Evolutionary conservation across 2,329 filamentous ascomycete species (phyloP).

Genomic region (Aaosphaeria pasadenensis): DNA sequence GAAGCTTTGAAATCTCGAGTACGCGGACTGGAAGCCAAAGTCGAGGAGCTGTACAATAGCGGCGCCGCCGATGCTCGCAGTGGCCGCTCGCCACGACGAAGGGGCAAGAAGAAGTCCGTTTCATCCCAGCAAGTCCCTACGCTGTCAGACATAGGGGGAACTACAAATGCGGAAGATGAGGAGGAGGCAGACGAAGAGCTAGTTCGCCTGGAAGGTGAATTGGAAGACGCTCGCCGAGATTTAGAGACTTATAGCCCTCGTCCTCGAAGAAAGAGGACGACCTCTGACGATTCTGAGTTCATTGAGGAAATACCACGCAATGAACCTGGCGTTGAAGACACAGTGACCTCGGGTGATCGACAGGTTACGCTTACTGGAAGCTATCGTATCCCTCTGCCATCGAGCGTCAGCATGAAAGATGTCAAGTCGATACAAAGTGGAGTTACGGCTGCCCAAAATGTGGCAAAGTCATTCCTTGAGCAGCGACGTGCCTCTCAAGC

Average conservation of each 20-base stretch:
- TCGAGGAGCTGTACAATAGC: slow-evolving; percentile 31
- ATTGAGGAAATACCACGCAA: slow-evolving; percentile 29
- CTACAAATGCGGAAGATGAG: slow-evolving; percentile 9
- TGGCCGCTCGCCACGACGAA: slow-evolving; percentile 27
- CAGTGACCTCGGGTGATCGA: slow-evolving; percentile 9
- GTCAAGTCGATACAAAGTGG: slow-evolving; percentile 33
- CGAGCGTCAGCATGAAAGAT: slow-evolving; percentile 28
- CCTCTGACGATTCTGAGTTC: slow-evolving; percentile 10
- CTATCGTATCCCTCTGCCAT: slow-evolving; percentile 35
- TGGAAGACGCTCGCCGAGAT: slow-evolving; percentile 29
- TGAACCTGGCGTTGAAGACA: slow-evolving; percentile 1
- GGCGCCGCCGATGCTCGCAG: slow-evolving; percentile 5
- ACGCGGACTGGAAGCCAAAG: slow-evolving; percentile 33
- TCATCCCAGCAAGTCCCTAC: slow-evolving; percentile 21
- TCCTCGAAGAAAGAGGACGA: slow-evolving; percentile 3
- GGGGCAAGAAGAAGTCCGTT: slow-evolving; percentile 28
- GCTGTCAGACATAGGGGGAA: slow-evolving; percentile 2
- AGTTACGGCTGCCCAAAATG: slow-evolving; percentile 31
- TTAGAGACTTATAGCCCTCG: slow-evolving; percentile 22
- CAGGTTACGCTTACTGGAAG: slow-evolving; percentile 33
- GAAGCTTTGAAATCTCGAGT: slow-evolving; percentile 35
- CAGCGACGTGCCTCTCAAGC: slow-evolving; percentile 17
- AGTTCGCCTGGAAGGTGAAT: slow-evolving; percentile 26
- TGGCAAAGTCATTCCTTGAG: slow-evolving; percentile 30
- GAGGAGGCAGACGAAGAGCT: slow-evolving; percentile 33